Evolutionary conservation across 2,329 filamentous ascomycete species (phyloP), one percentile per base, ranked within the genome.

Genomic region (Ceratocystis cacaofunesta): DNA sequence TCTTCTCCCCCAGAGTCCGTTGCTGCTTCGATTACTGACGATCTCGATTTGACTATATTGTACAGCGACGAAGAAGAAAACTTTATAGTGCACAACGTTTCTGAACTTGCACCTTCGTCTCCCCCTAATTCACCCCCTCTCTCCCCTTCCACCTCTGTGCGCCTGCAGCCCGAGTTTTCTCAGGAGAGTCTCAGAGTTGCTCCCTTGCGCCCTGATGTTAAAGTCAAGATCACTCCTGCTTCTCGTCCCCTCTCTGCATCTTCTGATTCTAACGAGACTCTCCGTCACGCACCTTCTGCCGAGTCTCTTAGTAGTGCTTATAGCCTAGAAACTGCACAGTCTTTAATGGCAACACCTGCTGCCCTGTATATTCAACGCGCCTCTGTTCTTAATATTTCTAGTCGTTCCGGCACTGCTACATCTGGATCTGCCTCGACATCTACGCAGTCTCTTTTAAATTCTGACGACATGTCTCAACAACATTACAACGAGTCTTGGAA

Each of bases 121-220:
- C 72, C 30, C 3, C 15, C 52, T 32, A 41, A 22, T 17, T 64
- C 62, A 5, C 63, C 60, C 10, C 57, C 66, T 36, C 55, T 36
- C 7, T 66, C 65, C 30, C 63, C 60, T 48, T 36, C 25, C 15
- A 61, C 65, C 22, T 60, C 52, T 36, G 61, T 55, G 62, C 64
- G 63, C 17, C 63, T 67, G 1, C 76, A 75, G 5, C 74, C 75
- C 22, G 77, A 78, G 65, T 85, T 81, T 70, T 86, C 84, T 0
- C 82, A 82, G 68, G 84, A 86, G 70, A 86, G 83, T 68, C 75
- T 86, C 36, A 70, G 82, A 12, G 81, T 86, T 15, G 76, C 81
- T 7, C 83, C 84, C 0, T 73, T 86, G 19, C 76, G 77, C 58
- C 78, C 81, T 7, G 73, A 73, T 64, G 78, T 76, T 70, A 76